Base-by-base conservation (phyloP, 805 yeast genomes). In the Kuraishia capsulata region DNA sequence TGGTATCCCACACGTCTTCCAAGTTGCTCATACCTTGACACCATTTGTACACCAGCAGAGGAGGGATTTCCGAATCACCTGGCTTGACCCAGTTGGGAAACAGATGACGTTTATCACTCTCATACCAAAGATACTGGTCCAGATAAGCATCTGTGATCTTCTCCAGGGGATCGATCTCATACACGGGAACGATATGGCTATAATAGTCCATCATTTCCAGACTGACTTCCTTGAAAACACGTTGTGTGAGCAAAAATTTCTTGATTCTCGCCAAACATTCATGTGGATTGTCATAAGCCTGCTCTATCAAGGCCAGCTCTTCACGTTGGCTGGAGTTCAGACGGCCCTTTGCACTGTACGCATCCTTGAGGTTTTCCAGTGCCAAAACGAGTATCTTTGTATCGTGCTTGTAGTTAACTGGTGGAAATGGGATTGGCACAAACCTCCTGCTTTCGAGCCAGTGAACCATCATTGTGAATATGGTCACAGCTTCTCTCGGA, bases 41-140 rank as follows among this genome's bases (percentile, higher is more conserved):
- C 95, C 96, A 92, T 53, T 89, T 90, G 61, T 90, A 88, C 1
- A 84, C 95, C 43, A 90, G 64, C 24, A 89, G 58, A 0, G 96
- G 98, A 0, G 97, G 95, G 18, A 92, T 81, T 57, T 92, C 98
- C 21, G 84, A 73, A 50, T 92, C 98, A 47, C 84, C 77, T 6
- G 99, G 98, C 54, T 92, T 92, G 30, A 92, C 71, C 98, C 98
- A 92, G 54, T 80, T 81, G 3, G 99, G 99, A 60, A 92, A 92
- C 20, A 92, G 59, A 5, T 79, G 76, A 42, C 96, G 63, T 53
- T 83, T 79, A 39, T 86, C 96, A 8, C 92, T 90, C 54, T 92
- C 97, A 58, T 83, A 90, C 96, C 97, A 92, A 33, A 92, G 62
- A 50, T 90, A 92, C 52, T 92, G 98, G 52, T 90, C 97, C 30